Percentiles rank a stretch among this genome's conserved stretches.
These are phyloP conservation scores for Cladobotryum mycophilum DNA, from an alignment of 2,329 filamentous ascomycete species.

Conservation along the genomic window DNA sequence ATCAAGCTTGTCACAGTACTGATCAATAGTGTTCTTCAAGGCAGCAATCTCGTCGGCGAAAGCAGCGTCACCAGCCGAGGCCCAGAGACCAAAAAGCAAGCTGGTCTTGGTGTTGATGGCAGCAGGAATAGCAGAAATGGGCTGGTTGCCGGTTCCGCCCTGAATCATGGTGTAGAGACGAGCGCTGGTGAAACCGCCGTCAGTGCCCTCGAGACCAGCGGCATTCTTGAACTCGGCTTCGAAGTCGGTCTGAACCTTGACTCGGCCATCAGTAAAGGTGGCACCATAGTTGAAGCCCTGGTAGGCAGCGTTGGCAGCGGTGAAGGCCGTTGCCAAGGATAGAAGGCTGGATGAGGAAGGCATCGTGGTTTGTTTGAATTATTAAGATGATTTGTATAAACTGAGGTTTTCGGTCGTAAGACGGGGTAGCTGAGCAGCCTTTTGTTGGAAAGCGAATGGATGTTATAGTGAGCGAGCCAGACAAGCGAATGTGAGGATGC, in stretches of 20 bases:
- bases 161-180: conserved; percentile 74
- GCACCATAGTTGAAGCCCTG: conserved; percentile 72
- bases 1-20: conserved; percentile 62
- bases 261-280: conserved; percentile 51
- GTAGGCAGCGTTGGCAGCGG: conserved; percentile 33
- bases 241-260: conserved; percentile 59
- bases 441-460: neutral
- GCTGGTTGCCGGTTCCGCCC: conserved; percentile 55
- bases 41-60: conserved; percentile 71
- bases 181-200: conserved; percentile 58
- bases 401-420: neutral
- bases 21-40: conserved; percentile 59
- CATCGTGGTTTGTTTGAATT: conserved; percentile 20
- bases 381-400: too few species aligned
- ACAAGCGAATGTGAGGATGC: conserved; percentile 2
- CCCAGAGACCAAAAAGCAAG: conserved; percentile 80
- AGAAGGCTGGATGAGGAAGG: conserved; percentile 27
- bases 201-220: conserved; percentile 55
- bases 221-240: conserved; percentile 64
- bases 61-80: conserved; percentile 55
- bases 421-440: neutral
- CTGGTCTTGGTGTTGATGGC: conserved; percentile 74
- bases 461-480: neutral
- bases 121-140: conserved; percentile 70
- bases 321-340: conserved; percentile 28